A percentile compares a stretch with the other conserved stretches of the same genome.
Conservation (phyloP, 345 rosid species). For the Acer campestre region DNA sequence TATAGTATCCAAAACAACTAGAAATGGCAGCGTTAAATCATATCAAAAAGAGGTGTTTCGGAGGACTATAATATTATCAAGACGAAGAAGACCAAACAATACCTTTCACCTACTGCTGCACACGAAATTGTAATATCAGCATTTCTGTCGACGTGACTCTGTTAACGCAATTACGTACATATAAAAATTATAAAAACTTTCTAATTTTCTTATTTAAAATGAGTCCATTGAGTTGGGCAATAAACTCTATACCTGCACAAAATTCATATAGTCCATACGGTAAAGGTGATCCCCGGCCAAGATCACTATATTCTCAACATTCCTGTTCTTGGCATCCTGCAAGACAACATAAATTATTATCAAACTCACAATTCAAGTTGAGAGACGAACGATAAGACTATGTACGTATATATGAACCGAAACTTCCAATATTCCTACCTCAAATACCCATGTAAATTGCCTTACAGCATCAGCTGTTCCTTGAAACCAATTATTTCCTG, state of each 20-base stretch:
- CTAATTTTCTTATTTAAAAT: not conserved
- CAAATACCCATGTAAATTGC: constrained; percentile 93
- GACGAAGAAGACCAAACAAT: constrained; percentile 22
- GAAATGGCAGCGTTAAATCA: not conserved
- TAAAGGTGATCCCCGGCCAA: constrained; percentile 94
- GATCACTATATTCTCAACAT: constrained; percentile 73
- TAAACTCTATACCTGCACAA: constrained; percentile 58
- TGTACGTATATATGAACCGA: too few species aligned
- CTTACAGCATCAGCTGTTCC: constrained; percentile 99
- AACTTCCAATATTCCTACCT: constrained; percentile 47
- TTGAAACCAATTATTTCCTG: constrained; percentile 92
- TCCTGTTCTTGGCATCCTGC: constrained; percentile 87
- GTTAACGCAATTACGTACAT: constrained; percentile 34
- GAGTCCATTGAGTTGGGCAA: not conserved
- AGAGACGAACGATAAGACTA: not conserved
- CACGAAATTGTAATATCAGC: constrained; percentile 90
- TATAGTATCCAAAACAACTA: not conserved
- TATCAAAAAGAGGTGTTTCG: not conserved
- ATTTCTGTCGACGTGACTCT: constrained; percentile 77
- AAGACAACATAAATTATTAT: constrained; percentile 16
- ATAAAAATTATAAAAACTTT: constrained; percentile 12
- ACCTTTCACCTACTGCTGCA: constrained; percentile 73
- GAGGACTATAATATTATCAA: not conserved
- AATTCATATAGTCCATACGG: constrained; percentile 87
- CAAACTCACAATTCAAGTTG: constrained; percentile 6